Base-by-base conservation (phyloP, 345 rosid genomes). In the Salix viminalis region DNA sequence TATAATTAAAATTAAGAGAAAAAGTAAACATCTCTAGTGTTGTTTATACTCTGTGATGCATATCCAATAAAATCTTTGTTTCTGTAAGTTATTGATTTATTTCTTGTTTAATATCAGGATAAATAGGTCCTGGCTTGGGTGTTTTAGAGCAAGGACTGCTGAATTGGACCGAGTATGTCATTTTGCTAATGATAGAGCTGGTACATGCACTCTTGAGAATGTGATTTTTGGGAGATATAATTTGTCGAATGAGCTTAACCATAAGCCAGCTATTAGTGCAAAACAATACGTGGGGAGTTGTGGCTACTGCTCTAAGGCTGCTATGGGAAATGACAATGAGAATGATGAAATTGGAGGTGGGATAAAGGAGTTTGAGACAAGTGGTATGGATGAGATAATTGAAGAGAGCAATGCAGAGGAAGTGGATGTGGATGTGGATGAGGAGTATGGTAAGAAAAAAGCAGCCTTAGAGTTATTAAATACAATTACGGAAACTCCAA, bases 261-360 rank as follows among this genome's bases (percentile, higher is more conserved):
- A 5, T 23, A 18, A 41, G 5, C 7, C 23, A 23, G 19, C 24
- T 37, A 32, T 44, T 21, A 16, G n/a, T 65, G 50, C 56, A 21
- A 56, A 37, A 41, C 6, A 72, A 7, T 50, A 7, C 37, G 26
- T 18, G 14, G 54, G 76, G 46, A 37, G 34, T 1, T 67, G 61
- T 52, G 58, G 76, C 56, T 78, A 48, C 58, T 72, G 65, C 39
- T 67, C 76, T 6, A 72, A 54, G 46, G 76, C 76, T 30, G 66
- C 46, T 28, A 32, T 21, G 28, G 34, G 24, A 24, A 26, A 48
- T 67, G 46, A 62, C 54, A 14, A 67, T 14, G 34, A 26, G 67
- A 34, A 46, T n/a, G 69, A 32, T 23, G 50, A n/a, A 24, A 1
- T 46, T 16, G 75, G 46, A 77, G 30, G 21, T 60, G 64, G 61